Conservation (phyloP, 495 filamentous ascomycete species). For the Hyaloscypha hepaticicola region DNA sequence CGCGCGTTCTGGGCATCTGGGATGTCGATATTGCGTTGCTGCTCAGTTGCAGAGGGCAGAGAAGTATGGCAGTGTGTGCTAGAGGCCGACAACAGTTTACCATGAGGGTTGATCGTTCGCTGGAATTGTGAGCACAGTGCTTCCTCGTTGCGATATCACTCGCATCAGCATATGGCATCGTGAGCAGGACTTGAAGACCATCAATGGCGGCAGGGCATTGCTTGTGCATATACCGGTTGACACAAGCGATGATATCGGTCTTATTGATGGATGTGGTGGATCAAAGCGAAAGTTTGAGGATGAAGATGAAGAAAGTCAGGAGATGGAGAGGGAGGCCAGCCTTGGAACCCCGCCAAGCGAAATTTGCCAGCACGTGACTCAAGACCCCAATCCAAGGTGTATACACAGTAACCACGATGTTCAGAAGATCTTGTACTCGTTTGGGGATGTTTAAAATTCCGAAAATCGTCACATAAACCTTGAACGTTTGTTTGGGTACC, state of each 20-base stretch:
- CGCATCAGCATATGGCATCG: not conserved
- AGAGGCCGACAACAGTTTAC: not conserved
- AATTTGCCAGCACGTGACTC: not conserved
- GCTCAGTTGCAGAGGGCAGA: not conserved
- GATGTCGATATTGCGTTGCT: not conserved
- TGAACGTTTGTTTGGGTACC: too few relatives aligned
- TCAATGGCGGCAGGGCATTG: not conserved
- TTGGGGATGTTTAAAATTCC: too few relatives aligned
- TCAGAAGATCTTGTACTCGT: too few relatives aligned
- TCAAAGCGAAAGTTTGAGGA: not conserved
- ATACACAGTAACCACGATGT: too few relatives aligned
- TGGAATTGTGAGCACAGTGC: not conserved
- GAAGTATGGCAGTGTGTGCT: not conserved
- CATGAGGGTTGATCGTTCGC: not conserved
- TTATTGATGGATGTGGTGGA: not conserved
- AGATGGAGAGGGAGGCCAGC: not conserved
- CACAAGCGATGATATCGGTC: not conserved
- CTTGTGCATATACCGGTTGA: not conserved
- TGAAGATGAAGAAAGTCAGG: not conserved
- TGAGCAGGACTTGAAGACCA: not conserved
- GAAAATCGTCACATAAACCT: too few relatives aligned
- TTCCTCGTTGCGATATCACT: not conserved
- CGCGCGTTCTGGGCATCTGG: not conserved
- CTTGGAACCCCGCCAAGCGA: not conserved
- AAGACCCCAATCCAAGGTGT: too few relatives aligned